A percentile compares a stretch with the other conserved stretches of the same genome.
Evolutionary conservation across 108 stramenopile species (phyloP).

Genomic region (Nitzschia inconspicua): DNA sequence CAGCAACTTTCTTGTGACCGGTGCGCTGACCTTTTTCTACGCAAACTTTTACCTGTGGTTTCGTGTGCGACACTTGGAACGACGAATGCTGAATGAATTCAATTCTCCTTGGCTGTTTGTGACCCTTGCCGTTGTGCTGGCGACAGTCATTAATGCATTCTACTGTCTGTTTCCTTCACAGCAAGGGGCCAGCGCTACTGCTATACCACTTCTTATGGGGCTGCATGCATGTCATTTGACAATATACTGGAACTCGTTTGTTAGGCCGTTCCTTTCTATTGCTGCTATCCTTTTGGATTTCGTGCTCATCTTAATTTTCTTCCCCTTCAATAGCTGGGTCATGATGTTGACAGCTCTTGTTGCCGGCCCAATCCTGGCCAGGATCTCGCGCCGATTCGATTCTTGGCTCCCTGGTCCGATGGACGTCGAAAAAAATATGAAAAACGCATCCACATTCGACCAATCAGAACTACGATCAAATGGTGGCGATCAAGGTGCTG

Average conservation of each 20-base stretch:
- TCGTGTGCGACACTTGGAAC: background rate
- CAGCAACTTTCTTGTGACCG: slow-evolving; percentile 42
- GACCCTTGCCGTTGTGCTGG: background rate
- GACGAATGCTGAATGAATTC: background rate
- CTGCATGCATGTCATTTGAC: background rate
- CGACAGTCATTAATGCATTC: slow-evolving; percentile 2
- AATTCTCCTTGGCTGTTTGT: slow-evolving; percentile 7
- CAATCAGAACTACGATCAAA: background rate
- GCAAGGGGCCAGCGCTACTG: background rate
- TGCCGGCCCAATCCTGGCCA: slow-evolving; percentile 7
- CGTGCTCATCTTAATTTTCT: slow-evolving; percentile 1
- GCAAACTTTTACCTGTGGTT: slow-evolving; percentile 13
- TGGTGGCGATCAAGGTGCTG: background rate
- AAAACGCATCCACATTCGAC: background rate
- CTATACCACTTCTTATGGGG: slow-evolving; percentile 6
- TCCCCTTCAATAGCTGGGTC: slow-evolving; percentile 34
- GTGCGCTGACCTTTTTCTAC: slow-evolving; percentile 24
- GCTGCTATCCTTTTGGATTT: slow-evolving; percentile 1
- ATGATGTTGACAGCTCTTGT: slow-evolving; percentile 11
- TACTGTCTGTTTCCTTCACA: slow-evolving; percentile 3
- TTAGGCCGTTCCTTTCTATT: background rate
- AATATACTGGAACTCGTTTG: slow-evolving; percentile 5
- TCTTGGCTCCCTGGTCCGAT: slow-evolving; percentile 6
- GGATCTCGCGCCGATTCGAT: background rate
- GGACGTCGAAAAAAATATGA: background rate